Evolutionary conservation across 2,329 filamentous ascomycete species (phyloP).

Genomic region (Anisogramma anomala): DNA sequence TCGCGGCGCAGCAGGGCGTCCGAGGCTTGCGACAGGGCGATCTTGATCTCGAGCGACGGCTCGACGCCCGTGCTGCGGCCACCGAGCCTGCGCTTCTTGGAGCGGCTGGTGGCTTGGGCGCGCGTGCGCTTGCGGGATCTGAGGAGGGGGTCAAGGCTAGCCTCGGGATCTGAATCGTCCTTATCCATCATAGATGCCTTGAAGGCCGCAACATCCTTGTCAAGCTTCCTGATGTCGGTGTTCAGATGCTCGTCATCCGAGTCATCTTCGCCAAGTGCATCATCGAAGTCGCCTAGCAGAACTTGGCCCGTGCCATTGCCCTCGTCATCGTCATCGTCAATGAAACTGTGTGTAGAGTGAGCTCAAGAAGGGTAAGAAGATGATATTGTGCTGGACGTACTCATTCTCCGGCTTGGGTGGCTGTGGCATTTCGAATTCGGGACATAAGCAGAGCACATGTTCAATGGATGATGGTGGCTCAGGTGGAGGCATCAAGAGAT

Average conservation of each 20-base stretch:
- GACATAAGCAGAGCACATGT: constrained; percentile 11
- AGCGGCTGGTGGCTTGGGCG: neutral
- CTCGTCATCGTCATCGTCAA: constrained; percentile 16
- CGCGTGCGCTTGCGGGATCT: constrained; percentile 8
- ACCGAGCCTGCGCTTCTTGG: constrained; percentile 7
- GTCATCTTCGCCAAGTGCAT: constrained; percentile 18
- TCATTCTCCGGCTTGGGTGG: constrained; percentile 2
- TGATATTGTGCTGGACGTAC: neutral
- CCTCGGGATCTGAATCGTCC: constrained; percentile 7
- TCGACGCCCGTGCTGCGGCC: constrained; percentile 45
- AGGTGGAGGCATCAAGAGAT: constrained; percentile 1
- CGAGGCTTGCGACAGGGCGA: constrained; percentile 54
- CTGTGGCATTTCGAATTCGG: neutral
- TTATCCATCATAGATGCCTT: constrained; percentile 16
- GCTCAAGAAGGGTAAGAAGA: neutral
- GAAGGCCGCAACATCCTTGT: constrained; percentile 26
- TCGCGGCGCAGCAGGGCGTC: constrained; percentile 50
- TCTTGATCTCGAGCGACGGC: constrained; percentile 59
- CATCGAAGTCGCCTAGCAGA: constrained; percentile 22
- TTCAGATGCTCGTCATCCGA: constrained; percentile 31
- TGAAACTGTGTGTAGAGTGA: constrained; percentile 3
- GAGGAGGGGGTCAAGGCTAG: constrained; percentile 8
- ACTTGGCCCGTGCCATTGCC: too few species aligned
- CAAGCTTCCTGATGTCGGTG: constrained; percentile 28
- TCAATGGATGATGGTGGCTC: constrained; percentile 8